Evolutionary conservation across 495 filamentous ascomycete genomes (phyloP).

Genomic region (Penicillium waksmanii): DNA sequence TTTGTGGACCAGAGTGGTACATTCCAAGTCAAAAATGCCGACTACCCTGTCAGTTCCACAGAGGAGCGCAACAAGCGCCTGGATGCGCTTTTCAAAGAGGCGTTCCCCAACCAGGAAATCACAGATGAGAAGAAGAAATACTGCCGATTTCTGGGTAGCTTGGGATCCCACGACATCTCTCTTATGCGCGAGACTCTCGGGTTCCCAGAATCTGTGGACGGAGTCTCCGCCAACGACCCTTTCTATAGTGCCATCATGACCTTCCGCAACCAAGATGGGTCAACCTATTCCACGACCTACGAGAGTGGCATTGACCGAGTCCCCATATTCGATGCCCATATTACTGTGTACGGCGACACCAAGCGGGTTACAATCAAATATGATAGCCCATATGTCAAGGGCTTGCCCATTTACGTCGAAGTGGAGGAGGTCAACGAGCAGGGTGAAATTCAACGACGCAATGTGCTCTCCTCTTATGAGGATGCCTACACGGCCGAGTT

Average conservation of each 20-base stretch:
- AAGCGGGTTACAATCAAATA: conserved; percentile 42
- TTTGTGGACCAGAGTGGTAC: conserved; percentile 56
- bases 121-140: conserved; percentile 33
- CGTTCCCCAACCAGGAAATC: conserved; percentile 23
- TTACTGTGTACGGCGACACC: conserved; percentile 46
- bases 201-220: conserved; percentile 33
- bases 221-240: conserved; percentile 34
- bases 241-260: conserved; percentile 43
- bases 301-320: conserved; percentile 14
- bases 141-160: conserved; percentile 42
- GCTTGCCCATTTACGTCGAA: conserved; percentile 48
- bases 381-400: conserved; percentile 57
- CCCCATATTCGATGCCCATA: conserved; percentile 49
- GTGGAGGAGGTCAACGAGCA: conserved; percentile 45
- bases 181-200: conserved; percentile 56
- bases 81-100: conserved; percentile 30
- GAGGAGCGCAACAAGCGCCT: conserved; percentile 25
- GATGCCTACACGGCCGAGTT: conserved; percentile 56
- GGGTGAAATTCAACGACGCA: conserved; percentile 31
- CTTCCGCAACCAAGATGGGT: conserved; percentile 25
- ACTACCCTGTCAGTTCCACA: conserved; percentile 25
- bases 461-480: conserved; percentile 46
- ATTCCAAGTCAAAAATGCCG: conserved; percentile 40
- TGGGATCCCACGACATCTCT: conserved; percentile 53
- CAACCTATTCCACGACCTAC: conserved; percentile 20